Evolutionary conservation across 2,329 filamentous ascomycete genomes (phyloP), one percentile per base, ranked within the genome.

Genomic region (Penicillium sp.): DNA sequence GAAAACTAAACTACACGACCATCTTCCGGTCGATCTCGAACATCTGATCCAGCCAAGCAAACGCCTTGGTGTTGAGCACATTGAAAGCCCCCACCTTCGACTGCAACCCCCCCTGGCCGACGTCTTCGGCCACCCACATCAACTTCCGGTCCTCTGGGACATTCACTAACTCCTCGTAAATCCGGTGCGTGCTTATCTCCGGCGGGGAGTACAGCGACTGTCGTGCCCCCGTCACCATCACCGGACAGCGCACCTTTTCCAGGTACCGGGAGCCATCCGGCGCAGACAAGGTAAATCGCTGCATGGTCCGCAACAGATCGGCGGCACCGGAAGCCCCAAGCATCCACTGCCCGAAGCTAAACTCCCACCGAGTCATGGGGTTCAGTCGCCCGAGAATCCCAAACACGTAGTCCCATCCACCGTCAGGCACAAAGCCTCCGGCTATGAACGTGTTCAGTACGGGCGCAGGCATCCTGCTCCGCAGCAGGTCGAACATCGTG

Each of bases 191-290:
- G n/a, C n/a, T n/a, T n/a, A n/a, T n/a, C n/a, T n/a, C n/a, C n/a
- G n/a, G n/a, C n/a, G n/a, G n/a, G n/a, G 40, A 25, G 39, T 51
- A 54, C 7, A 51, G 28, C 10, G 48, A 30, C 2, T 24, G 20
- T 4, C 31, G 30, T 5, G 52, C 48, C 9, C 52, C 52, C 6
- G 31, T 51, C 4, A 51, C 33, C 18, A 51, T 14, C 14, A 54
- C 52, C 3, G 44, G 38, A 40, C 51, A 54, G 16, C 46, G 40
- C 2, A 51, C 48, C 10, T 41, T 16, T 24, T 38, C 14, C 3
- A 54, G 39, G 25, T 44, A 44, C 38, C 43, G 16, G 2, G 13
- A 25, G 11, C 18, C 44, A n/a, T 51, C 27, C 2, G 42, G 16
- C 6, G 41, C 18, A 40, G 39, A 43, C 9, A 42, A 39, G 3